These are phyloP conservation scores for Scenedesmus sp. DNA, from an alignment of 163 green algal genomes.

Conservation along the genomic window DNA sequence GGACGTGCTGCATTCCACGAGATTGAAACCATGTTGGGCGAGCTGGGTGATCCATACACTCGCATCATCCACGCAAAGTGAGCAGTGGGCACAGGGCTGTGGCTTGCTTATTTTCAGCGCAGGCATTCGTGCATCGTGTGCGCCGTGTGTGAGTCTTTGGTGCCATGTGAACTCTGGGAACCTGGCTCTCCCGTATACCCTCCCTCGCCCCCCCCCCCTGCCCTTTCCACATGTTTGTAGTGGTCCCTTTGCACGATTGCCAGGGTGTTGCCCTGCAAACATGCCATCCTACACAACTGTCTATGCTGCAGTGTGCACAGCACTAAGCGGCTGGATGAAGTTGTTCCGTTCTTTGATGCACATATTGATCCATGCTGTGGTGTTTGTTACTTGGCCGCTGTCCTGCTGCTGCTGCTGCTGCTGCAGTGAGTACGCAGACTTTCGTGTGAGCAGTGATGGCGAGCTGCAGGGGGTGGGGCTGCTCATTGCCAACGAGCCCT, in stretches of 20 bases:
- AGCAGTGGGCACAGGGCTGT: not conserved
- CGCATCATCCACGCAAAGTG: constrained; percentile 83
- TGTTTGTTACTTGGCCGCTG: not conserved
- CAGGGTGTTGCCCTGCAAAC: not conserved
- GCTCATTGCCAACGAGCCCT: constrained; percentile 85
- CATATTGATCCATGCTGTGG: not conserved
- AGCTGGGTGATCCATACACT: constrained; percentile 94
- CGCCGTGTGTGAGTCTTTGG: too few relatives aligned
- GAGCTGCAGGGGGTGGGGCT: constrained; percentile 95
- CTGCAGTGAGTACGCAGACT: constrained; percentile 89
- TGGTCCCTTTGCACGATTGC: too few relatives aligned
- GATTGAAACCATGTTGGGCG: constrained; percentile 83
- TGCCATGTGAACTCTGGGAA: too few relatives aligned
- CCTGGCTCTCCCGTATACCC: too few relatives aligned
- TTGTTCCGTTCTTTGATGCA: not conserved
- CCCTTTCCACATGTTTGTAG: too few relatives aligned
- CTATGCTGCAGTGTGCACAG: not conserved
- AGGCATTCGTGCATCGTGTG: too few relatives aligned
- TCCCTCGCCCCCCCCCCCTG: too few relatives aligned
- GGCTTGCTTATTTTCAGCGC: too few relatives aligned
- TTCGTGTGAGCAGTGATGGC: constrained; percentile 87
- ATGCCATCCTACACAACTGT: not conserved
- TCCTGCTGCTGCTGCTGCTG: not conserved
- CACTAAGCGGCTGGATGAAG: not conserved
- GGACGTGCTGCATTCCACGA: constrained; percentile 64